Evolutionary conservation across 116 monocot genomes (phyloP).

Genomic region (Trichopus zeylanicus): DNA sequence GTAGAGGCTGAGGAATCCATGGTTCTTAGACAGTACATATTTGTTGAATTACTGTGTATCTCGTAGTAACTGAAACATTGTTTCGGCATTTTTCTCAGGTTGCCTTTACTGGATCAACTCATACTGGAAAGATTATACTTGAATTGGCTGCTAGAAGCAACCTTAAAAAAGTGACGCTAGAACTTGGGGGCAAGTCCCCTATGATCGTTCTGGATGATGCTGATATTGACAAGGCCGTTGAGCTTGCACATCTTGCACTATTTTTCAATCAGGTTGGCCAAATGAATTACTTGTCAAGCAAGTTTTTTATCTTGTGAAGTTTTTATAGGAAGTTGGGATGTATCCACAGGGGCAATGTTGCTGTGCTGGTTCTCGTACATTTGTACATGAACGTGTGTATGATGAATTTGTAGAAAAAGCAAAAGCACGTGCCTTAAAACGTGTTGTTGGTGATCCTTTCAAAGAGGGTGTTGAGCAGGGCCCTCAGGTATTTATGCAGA

Average conservation of each 20-base stretch:
- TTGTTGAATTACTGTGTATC: no score
- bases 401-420: slow-evolving; percentile 95
- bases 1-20: no score
- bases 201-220: slow-evolving; percentile 91
- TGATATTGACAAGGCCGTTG: slow-evolving; percentile 84
- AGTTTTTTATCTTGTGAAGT: background rate
- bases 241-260: slow-evolving; percentile 82
- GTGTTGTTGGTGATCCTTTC: slow-evolving; percentile 94
- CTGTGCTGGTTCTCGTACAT: slow-evolving; percentile 92
- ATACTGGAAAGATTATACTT: slow-evolving; percentile 70
- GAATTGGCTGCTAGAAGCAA: slow-evolving; percentile 95
- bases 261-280: slow-evolving; percentile 88
- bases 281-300: background rate
- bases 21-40: no score
- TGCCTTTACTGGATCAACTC: slow-evolving; percentile 94
- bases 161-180: slow-evolving; percentile 84
- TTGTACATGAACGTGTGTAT: slow-evolving; percentile 85
- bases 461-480: slow-evolving; percentile 92
- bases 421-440: slow-evolving; percentile 69
- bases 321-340: background rate
- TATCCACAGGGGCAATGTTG: slow-evolving; percentile 87
- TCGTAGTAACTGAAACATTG: no score
- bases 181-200: slow-evolving; percentile 98
- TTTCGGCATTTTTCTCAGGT: slow-evolving; percentile 55
- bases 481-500: slow-evolving; percentile 66